Evolutionary conservation across 352 stramenopile species (phyloP).

Genomic region (Phytophthora hibernalis): DNA sequence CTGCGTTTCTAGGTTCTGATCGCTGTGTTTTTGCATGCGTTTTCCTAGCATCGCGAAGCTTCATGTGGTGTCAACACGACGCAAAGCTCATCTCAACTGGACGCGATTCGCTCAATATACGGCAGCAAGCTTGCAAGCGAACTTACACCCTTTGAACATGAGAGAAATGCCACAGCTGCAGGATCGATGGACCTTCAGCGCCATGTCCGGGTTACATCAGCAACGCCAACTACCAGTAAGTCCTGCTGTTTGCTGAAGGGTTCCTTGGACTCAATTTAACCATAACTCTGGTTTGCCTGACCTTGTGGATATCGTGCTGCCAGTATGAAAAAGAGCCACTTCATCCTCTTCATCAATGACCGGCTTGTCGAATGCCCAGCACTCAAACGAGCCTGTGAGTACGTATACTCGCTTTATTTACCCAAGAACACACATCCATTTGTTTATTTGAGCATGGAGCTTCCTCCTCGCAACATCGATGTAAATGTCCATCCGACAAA

Average conservation of each 20-base stretch:
- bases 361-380: slow-evolving; percentile 94
- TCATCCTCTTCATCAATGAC: slow-evolving; percentile 98
- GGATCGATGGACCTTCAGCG: slow-evolving; percentile 49
- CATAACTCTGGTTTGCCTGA: background rate
- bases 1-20: background rate
- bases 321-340: slow-evolving; percentile 84
- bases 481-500: slow-evolving; percentile 99
- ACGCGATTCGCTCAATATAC: slow-evolving; percentile 80
- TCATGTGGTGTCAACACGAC: slow-evolving; percentile 85
- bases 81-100: slow-evolving; percentile 64
- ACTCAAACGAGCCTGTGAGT: slow-evolving; percentile 94
- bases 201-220: slow-evolving; percentile 69
- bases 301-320: background rate
- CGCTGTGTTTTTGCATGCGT: background rate
- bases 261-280: background rate
- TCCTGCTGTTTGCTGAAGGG: background rate
- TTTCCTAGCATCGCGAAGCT: slow-evolving; percentile 69
- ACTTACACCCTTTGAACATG: slow-evolving; percentile 57
- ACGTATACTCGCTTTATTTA: slow-evolving; percentile 94
- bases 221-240: slow-evolving; percentile 92
- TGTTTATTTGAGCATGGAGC: slow-evolving; percentile 96
- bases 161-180: slow-evolving; percentile 35
- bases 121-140: slow-evolving; percentile 76
- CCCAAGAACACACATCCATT: slow-evolving; percentile 96
- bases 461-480: slow-evolving; percentile 95